phyloP scores from a whole-genome alignment of 2,329 filamentous ascomycete species.

The Rosellinia necatrix region DNA sequence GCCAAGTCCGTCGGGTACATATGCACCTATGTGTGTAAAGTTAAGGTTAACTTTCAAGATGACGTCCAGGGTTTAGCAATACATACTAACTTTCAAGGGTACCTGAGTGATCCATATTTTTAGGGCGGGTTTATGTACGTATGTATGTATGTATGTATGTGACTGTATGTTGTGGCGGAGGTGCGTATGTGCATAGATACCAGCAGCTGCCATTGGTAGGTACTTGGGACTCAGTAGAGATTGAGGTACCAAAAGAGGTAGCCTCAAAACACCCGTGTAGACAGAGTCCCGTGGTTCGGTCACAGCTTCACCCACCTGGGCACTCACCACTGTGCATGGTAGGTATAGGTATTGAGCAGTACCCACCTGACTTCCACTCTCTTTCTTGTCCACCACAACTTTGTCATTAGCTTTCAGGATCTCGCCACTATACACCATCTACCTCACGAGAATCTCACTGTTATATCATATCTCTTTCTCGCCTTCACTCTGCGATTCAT shows the following conservation, averaged over 20 bases:
- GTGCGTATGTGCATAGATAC: background rate
- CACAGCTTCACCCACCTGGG: slow-evolving; percentile 22
- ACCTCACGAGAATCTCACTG: background rate
- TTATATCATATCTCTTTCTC: background rate
- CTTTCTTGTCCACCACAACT: slow-evolving; percentile 11
- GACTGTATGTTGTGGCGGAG: background rate
- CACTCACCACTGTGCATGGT: no score
- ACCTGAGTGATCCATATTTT: background rate
- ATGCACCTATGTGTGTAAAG: no score
- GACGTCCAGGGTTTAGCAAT: no score
- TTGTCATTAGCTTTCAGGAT: background rate
- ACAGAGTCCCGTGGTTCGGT: slow-evolving; percentile 10
- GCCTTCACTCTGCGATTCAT: background rate
- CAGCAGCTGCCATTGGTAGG: no score
- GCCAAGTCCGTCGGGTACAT: no score
- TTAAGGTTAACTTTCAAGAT: background rate
- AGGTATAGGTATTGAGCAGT: slow-evolving; percentile 3
- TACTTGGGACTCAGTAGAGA: no score
- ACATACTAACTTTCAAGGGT: background rate
- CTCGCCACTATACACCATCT: slow-evolving; percentile 1
- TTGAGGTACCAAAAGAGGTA: no score
- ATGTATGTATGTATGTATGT: no score
- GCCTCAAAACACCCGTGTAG: background rate
- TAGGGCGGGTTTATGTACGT: background rate
- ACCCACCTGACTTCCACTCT: slow-evolving; percentile 18